Percentiles rank a stretch among this genome's conserved stretches.
These are phyloP conservation scores for Flaveria sonorensis DNA, from an alignment of 129 eudicot species.

Conservation along the genomic window DNA sequence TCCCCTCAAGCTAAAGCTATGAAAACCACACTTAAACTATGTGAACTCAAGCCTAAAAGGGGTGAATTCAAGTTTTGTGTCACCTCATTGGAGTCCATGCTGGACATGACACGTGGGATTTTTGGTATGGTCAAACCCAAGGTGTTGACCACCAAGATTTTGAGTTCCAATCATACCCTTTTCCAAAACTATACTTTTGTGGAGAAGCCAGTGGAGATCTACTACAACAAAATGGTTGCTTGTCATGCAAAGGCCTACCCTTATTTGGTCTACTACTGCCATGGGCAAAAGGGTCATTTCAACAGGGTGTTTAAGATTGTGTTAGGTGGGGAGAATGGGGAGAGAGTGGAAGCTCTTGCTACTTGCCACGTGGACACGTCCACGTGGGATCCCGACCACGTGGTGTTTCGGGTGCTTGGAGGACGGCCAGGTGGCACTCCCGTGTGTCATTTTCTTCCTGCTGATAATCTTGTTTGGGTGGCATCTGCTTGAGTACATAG, in stretches of 20 bases:
- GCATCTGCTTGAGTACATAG: conserved; percentile 21
- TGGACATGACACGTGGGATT: conserved; percentile 41
- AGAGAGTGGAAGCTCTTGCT: conserved; percentile 49
- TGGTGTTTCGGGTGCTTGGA: conserved; percentile 50
- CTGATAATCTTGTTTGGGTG: conserved; percentile 66
- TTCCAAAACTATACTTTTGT: conserved; percentile 55
- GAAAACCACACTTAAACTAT: conserved; percentile 52
- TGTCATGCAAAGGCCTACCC: conserved; percentile 80
- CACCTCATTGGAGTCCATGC: conserved; percentile 67
- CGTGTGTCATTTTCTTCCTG: conserved; percentile 72
- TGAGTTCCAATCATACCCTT: conserved; percentile 20
- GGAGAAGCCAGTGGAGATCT: conserved; percentile 40
- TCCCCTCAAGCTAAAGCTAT: conserved; percentile 69
- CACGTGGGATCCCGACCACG: conserved; percentile 51
- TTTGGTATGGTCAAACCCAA: conserved; percentile 36
- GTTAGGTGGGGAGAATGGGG: conserved; percentile 59
- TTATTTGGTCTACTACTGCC: conserved; percentile 69
- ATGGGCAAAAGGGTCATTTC: conserved; percentile 42
- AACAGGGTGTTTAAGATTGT: conserved; percentile 42
- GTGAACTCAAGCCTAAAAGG: conserved; percentile 42
- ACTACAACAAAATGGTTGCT: conserved; percentile 39
- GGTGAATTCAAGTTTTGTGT: conserved; percentile 69
- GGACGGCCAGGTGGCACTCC: conserved; percentile 51
- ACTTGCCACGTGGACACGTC: conserved; percentile 73
- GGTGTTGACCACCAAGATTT: conserved; percentile 44